Conservation (phyloP, 306 rosid species). For the Cucumis cinereus region DNA sequence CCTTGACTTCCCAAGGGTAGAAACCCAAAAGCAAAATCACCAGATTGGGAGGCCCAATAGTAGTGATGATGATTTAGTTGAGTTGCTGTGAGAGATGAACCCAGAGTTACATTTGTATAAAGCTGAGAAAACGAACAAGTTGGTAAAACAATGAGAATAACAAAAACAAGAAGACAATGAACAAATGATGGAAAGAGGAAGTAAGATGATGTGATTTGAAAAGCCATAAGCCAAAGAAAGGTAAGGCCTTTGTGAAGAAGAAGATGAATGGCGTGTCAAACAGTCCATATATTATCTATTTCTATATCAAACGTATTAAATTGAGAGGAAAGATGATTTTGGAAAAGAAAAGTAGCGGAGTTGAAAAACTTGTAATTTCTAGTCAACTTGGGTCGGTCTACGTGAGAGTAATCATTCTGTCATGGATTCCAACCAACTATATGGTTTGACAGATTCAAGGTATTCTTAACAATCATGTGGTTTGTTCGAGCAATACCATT, state of each 20-base stretch:
- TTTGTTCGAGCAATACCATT: neutral
- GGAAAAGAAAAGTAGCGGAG: too few species aligned
- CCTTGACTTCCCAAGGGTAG: constrained; percentile 2
- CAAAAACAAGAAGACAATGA: neutral
- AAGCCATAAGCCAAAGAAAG: neutral
- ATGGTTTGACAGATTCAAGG: too few species aligned
- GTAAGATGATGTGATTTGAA: neutral
- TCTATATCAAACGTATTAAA: too few species aligned
- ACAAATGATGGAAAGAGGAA: neutral
- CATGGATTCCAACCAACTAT: too few species aligned
- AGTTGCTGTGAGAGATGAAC: neutral
- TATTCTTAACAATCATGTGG: too few species aligned
- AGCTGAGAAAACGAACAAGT: constrained; percentile 9
- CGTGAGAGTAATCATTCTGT: too few species aligned
- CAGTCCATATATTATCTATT: too few species aligned
- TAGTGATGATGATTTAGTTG: neutral
- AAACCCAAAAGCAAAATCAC: constrained; percentile 46
- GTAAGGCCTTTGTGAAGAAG: neutral
- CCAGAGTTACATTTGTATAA: constrained; percentile 4
- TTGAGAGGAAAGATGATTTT: too few species aligned
- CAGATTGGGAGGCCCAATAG: constrained; percentile 20
- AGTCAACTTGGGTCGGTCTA: too few species aligned
- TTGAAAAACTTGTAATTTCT: too few species aligned
- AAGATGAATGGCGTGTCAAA: too few species aligned
- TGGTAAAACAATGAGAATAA: constrained; percentile 1